Evolutionary conservation across 148 eudicot species (phyloP).

Genomic region (Cornus controversa): DNA sequence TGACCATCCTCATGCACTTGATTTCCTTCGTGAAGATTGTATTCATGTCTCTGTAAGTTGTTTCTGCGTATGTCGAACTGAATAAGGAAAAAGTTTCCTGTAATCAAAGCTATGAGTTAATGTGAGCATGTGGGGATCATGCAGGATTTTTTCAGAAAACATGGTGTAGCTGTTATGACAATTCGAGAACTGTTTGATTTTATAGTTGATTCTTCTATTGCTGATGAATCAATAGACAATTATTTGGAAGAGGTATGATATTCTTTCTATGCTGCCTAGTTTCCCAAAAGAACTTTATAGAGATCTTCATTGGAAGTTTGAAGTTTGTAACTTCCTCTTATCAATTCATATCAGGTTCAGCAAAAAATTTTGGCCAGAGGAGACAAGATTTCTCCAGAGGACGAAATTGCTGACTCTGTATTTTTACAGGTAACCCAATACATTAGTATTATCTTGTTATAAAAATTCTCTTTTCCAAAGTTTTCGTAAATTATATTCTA

Average conservation of each 20-base stretch:
- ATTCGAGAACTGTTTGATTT: conserved; percentile 87
- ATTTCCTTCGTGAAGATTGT: conserved; percentile 86
- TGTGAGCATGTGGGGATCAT: conserved; percentile 13
- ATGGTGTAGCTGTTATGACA: conserved; percentile 94
- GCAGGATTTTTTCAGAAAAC: conserved; percentile 86
- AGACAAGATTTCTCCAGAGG: conserved; percentile 64
- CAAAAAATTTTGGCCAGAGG: conserved; percentile 82
- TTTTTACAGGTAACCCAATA: conserved; percentile 68
- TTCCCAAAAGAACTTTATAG: neutral
- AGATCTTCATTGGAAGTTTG: neutral
- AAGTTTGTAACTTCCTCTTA: neutral
- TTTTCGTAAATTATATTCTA: neutral
- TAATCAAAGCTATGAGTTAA: neutral
- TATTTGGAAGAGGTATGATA: conserved; percentile 79
- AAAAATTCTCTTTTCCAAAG: neutral
- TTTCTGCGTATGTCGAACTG: neutral
- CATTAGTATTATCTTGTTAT: neutral
- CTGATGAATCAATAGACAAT: conserved; percentile 73
- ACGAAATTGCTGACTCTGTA: conserved; percentile 81
- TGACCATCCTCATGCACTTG: conserved; percentile 95
- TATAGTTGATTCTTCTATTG: conserved; percentile 77
- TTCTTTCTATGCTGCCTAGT: neutral
- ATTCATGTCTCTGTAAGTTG: conserved; percentile 74
- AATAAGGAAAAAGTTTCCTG: neutral
- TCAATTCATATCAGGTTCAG: conserved; percentile 54